A percentile compares a stretch with the other conserved stretches of the same genome.
phyloP scores from a whole-genome alignment of 768 basidiomycete species.

The Agaricus blazei region DNA sequence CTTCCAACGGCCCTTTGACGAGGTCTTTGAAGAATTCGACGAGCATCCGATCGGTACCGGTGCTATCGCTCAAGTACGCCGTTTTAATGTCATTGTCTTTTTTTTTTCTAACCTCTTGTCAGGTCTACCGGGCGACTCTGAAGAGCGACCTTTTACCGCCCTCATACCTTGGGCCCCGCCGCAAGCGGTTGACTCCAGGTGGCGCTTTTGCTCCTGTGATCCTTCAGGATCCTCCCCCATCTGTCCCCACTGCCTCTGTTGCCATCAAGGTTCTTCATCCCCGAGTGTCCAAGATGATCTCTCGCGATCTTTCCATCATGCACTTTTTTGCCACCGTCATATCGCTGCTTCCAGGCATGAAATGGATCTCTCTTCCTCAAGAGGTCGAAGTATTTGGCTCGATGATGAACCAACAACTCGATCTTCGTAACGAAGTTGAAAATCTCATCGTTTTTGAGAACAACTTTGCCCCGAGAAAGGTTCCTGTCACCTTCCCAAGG shows the following conservation, averaged over 20 bases:
- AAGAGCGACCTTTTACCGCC: slow-evolving; percentile 82
- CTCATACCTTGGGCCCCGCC: slow-evolving; percentile 75
- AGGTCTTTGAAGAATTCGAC: slow-evolving; percentile 91
- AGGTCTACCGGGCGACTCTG: slow-evolving; percentile 89
- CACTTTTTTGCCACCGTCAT: slow-evolving; percentile 80
- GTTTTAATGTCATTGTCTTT: neutral
- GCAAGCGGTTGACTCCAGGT: slow-evolving; percentile 43
- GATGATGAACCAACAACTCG: slow-evolving; percentile 96
- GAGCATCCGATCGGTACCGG: slow-evolving; percentile 90
- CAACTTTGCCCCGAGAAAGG: slow-evolving; percentile 76
- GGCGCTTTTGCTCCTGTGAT: slow-evolving; percentile 47
- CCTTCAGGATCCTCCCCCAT: slow-evolving; percentile 60
- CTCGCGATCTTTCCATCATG: slow-evolving; percentile 93
- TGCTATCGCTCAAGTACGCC: slow-evolving; percentile 85
- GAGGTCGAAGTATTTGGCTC: slow-evolving; percentile 92
- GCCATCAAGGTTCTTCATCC: slow-evolving; percentile 98
- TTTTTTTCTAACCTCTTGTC: neutral
- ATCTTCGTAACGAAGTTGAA: slow-evolving; percentile 84
- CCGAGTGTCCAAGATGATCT: slow-evolving; percentile 72
- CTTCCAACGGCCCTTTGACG: slow-evolving; percentile 76
- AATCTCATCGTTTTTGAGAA: slow-evolving; percentile 82
- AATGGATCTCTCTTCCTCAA: slow-evolving; percentile 94
- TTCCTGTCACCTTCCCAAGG: slow-evolving; percentile 86
- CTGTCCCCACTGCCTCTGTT: slow-evolving; percentile 79
- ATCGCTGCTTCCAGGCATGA: slow-evolving; percentile 83